Evolutionary conservation across 2,329 filamentous ascomycete species (phyloP), one percentile per base, ranked within the genome.

Genomic region (Leptosphaerulina australis): DNA sequence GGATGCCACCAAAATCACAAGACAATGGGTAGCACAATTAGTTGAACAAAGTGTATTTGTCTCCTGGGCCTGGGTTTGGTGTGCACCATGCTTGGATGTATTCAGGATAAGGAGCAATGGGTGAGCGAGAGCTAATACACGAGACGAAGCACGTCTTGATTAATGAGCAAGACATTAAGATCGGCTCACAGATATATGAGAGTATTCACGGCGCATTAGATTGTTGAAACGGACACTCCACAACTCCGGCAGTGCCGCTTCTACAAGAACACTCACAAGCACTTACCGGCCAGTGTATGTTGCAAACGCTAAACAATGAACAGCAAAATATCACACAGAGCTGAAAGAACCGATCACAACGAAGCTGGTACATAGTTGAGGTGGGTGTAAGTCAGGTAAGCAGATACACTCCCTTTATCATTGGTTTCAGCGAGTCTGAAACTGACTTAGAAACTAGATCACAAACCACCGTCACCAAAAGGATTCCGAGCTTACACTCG

Each of bases 401-500:
- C 11, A 35, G 20, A 15, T 8, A 28, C 10, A 15, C 5, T 21
- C 2, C 10, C 12, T 11, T 4, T 25, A 5, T 18, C 33, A 25
- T n/a, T n/a, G 12, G 12, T 12, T 14, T 11, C 12, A 14, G 15
- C 3, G 3, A 34, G 8, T 4, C 4, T 8, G 29, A 35, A 3
- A 24, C 45, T 48, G 37, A 41, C 25, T 12, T 30, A 24, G n/a
- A 15, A 30, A 24, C 29, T 18, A 48, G 36, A 26, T 29, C 40
- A 12, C 22, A 21, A 15, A 15, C 4, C 30, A 14, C 17, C 20
- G 10, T n/a, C 30, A 36, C 15, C 31, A 22, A 35, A 14, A 33
- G 18, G 41, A 29, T 20, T 21, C 24, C 11, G 25, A 35, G 14
- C 41, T 36, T 44, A 22, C 12, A 28, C 14, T 18, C 30, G 31